These are phyloP conservation scores for Mucor irregularis DNA, from an alignment of 371 early-diverging fungal species.

Conservation along the genomic window DNA sequence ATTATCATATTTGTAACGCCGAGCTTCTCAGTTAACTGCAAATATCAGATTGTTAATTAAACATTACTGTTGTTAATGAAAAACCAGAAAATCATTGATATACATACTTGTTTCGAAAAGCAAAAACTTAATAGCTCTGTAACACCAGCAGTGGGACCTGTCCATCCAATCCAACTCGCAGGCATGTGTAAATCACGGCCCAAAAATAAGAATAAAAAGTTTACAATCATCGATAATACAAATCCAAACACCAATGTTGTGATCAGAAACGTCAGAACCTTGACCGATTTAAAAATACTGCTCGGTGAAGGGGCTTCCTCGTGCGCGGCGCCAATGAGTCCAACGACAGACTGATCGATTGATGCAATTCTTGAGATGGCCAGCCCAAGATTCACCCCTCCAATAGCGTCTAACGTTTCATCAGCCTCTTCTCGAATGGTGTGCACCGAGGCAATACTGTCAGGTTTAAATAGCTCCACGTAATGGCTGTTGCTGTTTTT, in stretches of 20 bases:
- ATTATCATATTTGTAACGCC: constrained; percentile 46
- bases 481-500: constrained; percentile 14
- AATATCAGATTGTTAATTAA: not conserved
- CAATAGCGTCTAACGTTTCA: constrained; percentile 28
- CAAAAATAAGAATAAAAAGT: constrained; percentile 43
- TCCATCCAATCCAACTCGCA: constrained; percentile 45
- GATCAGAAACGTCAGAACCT: constrained; percentile 34
- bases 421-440: constrained; percentile 41
- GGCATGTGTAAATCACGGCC: constrained; percentile 40
- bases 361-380: constrained; percentile 39
- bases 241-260: constrained; percentile 41
- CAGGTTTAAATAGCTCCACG: constrained; percentile 23
- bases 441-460: constrained; percentile 21
- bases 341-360: constrained; percentile 28
- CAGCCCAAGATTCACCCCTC: constrained; percentile 28
- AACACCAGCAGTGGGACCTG: constrained; percentile 38
- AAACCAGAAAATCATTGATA: not conserved
- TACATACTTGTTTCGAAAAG: constrained; percentile 34
- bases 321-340: constrained; percentile 2
- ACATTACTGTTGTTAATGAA: too few relatives aligned
- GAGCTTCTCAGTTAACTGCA: constrained; percentile 38
- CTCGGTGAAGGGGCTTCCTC: constrained; percentile 24
- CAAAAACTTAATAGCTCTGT: constrained; percentile 28
- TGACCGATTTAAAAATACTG: constrained; percentile 24
- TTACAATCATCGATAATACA: constrained; percentile 39